Evolutionary conservation across 345 rosid genomes (phyloP).

Genomic region (Eucalyptus paniculata): DNA sequence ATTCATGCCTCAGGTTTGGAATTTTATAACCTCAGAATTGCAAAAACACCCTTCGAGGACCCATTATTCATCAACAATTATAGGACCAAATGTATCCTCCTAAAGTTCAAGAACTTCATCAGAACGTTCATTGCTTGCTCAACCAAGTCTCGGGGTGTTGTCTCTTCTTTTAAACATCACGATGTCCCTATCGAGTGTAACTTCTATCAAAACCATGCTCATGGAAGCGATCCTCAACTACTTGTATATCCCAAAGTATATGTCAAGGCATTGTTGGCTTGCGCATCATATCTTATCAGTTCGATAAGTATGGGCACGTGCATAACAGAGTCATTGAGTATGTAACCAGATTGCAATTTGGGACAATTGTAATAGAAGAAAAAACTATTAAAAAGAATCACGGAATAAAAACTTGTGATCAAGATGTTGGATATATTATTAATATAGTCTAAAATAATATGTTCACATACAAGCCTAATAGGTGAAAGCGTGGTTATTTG

Average conservation of each 20-base stretch:
- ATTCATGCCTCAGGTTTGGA: neutral
- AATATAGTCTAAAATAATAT: too few relatives aligned
- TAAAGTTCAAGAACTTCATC: neutral
- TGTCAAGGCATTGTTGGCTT: neutral
- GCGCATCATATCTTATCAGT: neutral
- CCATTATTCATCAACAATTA: neutral
- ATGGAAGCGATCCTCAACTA: neutral
- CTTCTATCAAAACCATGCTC: neutral
- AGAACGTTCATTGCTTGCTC: neutral
- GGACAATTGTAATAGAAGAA: neutral
- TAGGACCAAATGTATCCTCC: neutral
- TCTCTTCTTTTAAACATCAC: neutral
- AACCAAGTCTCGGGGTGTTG: neutral
- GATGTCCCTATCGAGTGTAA: neutral
- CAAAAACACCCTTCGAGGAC: neutral
- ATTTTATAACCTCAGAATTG: neutral
- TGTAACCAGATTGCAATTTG: neutral
- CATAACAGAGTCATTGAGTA: neutral
- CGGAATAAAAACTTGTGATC: neutral
- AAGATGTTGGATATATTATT: too few relatives aligned
- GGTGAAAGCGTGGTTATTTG: too few relatives aligned
- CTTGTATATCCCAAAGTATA: neutral
- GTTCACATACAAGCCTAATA: too few relatives aligned
- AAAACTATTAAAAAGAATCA: neutral
- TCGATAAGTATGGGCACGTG: neutral